Base-by-base conservation (phyloP, 1,284 basidiomycete species). In the Austropuccinia psidii region DNA sequence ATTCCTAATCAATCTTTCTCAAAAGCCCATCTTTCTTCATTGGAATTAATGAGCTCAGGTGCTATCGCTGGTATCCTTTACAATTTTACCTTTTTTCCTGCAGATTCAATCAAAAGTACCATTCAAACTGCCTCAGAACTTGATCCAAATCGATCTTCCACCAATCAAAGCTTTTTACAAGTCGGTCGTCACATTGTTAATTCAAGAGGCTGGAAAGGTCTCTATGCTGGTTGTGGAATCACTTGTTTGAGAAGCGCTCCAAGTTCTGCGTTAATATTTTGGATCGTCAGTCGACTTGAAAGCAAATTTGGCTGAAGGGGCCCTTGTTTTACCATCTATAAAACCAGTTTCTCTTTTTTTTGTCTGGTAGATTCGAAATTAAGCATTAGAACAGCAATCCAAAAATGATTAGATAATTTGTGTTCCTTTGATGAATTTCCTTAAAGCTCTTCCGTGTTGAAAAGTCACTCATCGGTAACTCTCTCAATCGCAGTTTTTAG, bases 81-180 rank as follows among this genome's bases (percentile, higher is more conserved):
- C 83, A 95, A 92, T 78, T 83, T 94, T 78, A 49, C 74, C 24
- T 83, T 92, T 55, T 96, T 94, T 83, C 93, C 93, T 0, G 93
- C 93, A 15, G 95, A 98, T 81, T 90, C 90, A 41, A 87, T 98
- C 79, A 98, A 98, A 83, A 92, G 89, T 77, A 86, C 92, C 54
- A 91, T 98, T 81, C 95, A 98, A 84, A 98, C 95, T 0, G 89
- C 89, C 80, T 89, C 90, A 67, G 94, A 97, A 82, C 84, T 97
- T 75, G 84, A 88, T 9, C 88, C 89, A 1, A 78, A 81, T n/a
- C 64, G 62, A 29, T 49, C 72, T 55, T 74, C 76, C 41, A 49
- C 1, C 17, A n/a, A 6, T 33, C 78, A 85, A 49, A 84, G 88
- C 8, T 97, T 97, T 78, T 79, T 86, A 57, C 84, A 85, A 47